Conservation (phyloP, 495 filamentous ascomycete species). For the Aspergillus ostianus region DNA sequence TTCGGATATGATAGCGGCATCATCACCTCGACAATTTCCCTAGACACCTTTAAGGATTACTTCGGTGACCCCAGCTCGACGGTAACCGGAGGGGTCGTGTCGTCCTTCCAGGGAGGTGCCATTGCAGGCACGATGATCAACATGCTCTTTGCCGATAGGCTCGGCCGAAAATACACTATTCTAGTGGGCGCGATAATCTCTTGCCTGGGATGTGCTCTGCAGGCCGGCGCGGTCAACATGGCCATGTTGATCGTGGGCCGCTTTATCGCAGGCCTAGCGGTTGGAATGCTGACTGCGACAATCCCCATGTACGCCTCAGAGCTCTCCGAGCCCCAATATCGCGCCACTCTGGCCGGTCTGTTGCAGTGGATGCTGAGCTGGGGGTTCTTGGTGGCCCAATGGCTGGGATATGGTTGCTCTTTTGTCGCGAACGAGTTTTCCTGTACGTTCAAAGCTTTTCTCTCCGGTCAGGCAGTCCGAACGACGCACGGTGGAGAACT, state of each 20-base stretch:
- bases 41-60: constrained; percentile 40
- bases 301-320: constrained; percentile 42
- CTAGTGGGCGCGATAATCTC: constrained; percentile 44
- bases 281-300: constrained; percentile 45
- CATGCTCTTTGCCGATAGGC: constrained; percentile 37
- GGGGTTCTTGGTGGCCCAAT: constrained; percentile 43
- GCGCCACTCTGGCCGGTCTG: constrained; percentile 23
- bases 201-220: constrained; percentile 42
- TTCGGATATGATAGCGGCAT: constrained; percentile 40
- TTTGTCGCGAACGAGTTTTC: constrained; percentile 41
- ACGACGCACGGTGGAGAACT: too few relatives aligned
- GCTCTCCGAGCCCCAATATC: constrained; percentile 25
- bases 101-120: constrained; percentile 43
- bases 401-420: constrained; percentile 50
- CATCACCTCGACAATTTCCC: constrained; percentile 41
- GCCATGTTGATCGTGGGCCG: constrained; percentile 49
- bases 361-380: constrained; percentile 44
- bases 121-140: constrained; percentile 47
- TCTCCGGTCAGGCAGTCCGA: too few relatives aligned
- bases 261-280: constrained; percentile 45
- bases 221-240: constrained; percentile 45
- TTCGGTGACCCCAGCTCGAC: constrained; percentile 36
- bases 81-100: constrained; percentile 47
- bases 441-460: constrained; percentile 25
- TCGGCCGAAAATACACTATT: constrained; percentile 42